Percentiles rank a stretch among this genome's conserved stretches.
Evolutionary conservation across 2,329 filamentous ascomycete genomes (phyloP).

Genomic region (Penicillium sp.): DNA sequence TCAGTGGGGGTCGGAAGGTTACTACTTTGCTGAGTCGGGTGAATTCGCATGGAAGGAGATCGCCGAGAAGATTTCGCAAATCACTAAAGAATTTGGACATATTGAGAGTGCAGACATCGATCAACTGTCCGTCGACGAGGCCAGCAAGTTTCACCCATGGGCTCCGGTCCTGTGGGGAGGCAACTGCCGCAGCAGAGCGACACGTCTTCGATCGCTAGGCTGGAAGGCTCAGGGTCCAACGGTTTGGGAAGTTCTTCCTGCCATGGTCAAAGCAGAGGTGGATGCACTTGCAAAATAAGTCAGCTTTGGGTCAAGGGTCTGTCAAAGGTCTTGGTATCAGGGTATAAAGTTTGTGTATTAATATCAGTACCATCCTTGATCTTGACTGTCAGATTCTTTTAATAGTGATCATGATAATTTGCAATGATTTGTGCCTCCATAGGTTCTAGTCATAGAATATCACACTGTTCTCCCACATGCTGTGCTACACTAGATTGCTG

Average conservation of each 20-base stretch:
- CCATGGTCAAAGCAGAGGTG: background rate
- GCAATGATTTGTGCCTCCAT: background rate
- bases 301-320: background rate
- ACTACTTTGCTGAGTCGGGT: conserved; percentile 2
- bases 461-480: background rate
- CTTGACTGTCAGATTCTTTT: background rate
- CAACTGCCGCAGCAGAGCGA: conserved; percentile 1
- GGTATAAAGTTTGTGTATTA: background rate
- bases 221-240: conserved; percentile 1
- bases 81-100: background rate
- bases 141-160: background rate
- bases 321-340: background rate
- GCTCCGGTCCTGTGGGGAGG: conserved; percentile 2
- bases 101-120: background rate
- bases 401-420: background rate
- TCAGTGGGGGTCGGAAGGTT: background rate
- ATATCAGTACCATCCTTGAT: background rate
- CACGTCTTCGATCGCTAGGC: background rate
- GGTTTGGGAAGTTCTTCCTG: background rate
- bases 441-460: background rate
- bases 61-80: background rate
- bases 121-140: background rate
- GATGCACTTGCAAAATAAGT: background rate
- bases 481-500: background rate
- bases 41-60: background rate